Percentiles rank a stretch among this genome's conserved stretches.
Evolutionary conservation across 2,329 filamentous ascomycete genomes (phyloP).

Genomic region (Tolypocladium album): DNA sequence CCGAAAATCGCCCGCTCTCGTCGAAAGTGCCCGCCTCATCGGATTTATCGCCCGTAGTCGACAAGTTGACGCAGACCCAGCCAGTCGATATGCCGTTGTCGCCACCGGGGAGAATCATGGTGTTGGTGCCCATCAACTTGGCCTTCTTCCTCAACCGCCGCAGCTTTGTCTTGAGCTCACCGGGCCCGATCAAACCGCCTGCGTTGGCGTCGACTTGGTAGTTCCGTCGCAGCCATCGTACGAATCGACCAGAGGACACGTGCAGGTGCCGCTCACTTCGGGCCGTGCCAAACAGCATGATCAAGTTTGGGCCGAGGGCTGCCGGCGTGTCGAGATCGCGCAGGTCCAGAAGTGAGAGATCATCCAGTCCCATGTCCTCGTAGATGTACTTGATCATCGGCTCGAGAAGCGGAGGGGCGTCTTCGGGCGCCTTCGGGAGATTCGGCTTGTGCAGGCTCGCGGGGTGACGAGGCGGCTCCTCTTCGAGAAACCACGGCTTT

Average conservation of each 20-base stretch:
- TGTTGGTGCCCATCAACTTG: slow-evolving; percentile 65
- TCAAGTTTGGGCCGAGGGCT: slow-evolving; percentile 73
- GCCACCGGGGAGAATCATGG: slow-evolving; percentile 49
- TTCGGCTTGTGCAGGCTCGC: slow-evolving; percentile 34
- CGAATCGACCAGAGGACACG: slow-evolving; percentile 79
- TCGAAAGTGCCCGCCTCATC: slow-evolving; percentile 33
- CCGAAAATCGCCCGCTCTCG: slow-evolving; percentile 52
- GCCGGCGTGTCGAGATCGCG: slow-evolving; percentile 76
- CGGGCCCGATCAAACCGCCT: slow-evolving; percentile 79
- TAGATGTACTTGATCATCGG: slow-evolving; percentile 69
- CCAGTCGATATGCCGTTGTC: slow-evolving; percentile 88
- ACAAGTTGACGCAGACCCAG: slow-evolving; percentile 92
- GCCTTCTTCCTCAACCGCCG: slow-evolving; percentile 70
- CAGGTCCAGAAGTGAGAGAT: slow-evolving; percentile 71
- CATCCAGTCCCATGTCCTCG: slow-evolving; percentile 76
- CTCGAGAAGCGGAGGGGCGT: slow-evolving; percentile 60
- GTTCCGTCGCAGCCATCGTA: slow-evolving; percentile 69
- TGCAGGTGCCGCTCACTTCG: slow-evolving; percentile 90
- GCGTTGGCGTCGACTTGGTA: slow-evolving; percentile 67
- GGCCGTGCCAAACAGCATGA: slow-evolving; percentile 89
- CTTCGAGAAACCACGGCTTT: slow-evolving; percentile 80
- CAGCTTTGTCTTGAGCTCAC: slow-evolving; percentile 83
- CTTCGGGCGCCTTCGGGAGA: slow-evolving; percentile 47
- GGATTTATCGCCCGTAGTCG: slow-evolving; percentile 50
- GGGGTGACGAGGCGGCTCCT: slow-evolving; percentile 46